Conservation (phyloP, 1,139 yeast genomes). For the Taphrina sp. region DNA sequence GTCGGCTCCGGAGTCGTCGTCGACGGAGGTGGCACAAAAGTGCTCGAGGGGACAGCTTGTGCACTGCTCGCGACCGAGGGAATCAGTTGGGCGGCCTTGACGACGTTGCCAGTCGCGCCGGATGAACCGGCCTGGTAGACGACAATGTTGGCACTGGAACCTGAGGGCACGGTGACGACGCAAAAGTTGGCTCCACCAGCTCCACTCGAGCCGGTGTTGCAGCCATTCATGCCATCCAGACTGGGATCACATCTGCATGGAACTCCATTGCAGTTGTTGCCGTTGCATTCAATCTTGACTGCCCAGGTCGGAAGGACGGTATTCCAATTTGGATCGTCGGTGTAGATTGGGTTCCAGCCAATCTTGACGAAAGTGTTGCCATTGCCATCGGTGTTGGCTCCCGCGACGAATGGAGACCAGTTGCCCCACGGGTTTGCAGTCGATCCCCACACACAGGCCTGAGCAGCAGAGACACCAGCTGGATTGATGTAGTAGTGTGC, state of each 20-base stretch:
- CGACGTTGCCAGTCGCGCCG: slow-evolving; percentile 4
- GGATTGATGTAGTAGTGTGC: slow-evolving; percentile 85
- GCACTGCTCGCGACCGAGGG: background rate
- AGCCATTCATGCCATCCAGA: slow-evolving; percentile 56
- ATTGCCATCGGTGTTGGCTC: slow-evolving; percentile 64
- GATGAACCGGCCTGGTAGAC: slow-evolving; percentile 49
- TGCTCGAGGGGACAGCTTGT: background rate
- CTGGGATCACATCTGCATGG: slow-evolving; percentile 78
- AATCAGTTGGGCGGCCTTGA: background rate
- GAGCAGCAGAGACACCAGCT: slow-evolving; percentile 74
- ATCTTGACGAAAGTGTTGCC: slow-evolving; percentile 76
- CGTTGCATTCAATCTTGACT: slow-evolving; percentile 68
- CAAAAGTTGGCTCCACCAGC: slow-evolving; percentile 75
- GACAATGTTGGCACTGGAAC: slow-evolving; percentile 67
- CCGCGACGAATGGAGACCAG: slow-evolving; percentile 93
- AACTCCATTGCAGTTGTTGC: slow-evolving; percentile 67
- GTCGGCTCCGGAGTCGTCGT: slow-evolving; percentile 17
- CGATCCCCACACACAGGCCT: slow-evolving; percentile 85
- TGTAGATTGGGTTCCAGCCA: slow-evolving; percentile 86
- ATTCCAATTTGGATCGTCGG: slow-evolving; percentile 59
- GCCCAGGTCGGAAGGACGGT: slow-evolving; percentile 63
- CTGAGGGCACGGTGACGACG: slow-evolving; percentile 70
- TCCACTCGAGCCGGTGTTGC: slow-evolving; percentile 47
- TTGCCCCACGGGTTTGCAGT: slow-evolving; percentile 67
- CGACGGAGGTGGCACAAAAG: slow-evolving; percentile 1